A percentile compares a stretch with the other conserved stretches of the same genome.
phyloP scores from a whole-genome alignment of 257 asterid genomes.

The Rehmannia glutinosa region DNA sequence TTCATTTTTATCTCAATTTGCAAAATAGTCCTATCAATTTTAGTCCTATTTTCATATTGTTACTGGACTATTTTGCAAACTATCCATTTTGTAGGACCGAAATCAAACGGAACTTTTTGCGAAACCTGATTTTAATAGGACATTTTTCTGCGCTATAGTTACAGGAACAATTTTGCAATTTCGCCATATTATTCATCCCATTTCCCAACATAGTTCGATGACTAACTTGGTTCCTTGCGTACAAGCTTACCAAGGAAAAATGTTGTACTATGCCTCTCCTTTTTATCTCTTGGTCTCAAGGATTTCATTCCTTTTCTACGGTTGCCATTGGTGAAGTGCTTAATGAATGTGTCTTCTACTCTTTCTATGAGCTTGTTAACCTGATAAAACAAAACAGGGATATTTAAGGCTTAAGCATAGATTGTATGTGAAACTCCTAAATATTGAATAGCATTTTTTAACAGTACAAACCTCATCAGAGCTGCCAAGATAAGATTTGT shows the following conservation, averaged over 20 bases:
- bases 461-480: constrained; percentile 51
- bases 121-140: no score
- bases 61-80: no score
- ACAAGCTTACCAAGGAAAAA: constrained; percentile 45
- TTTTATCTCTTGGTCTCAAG: constrained; percentile 46
- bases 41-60: no score
- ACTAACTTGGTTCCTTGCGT: not conserved
- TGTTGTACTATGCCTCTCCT: constrained; percentile 51
- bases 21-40: no score
- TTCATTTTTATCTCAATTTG: no score
- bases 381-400: constrained; percentile 21
- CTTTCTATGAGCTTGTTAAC: constrained; percentile 40
- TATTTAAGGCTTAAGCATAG: not conserved
- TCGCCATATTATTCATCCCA: no score
- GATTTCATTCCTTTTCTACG: constrained; percentile 53
- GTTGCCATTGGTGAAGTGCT: constrained; percentile 66
- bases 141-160: no score
- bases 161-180: no score
- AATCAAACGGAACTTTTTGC: no score
- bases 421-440: not conserved
- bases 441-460: not conserved
- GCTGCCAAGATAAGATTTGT: constrained; percentile 56
- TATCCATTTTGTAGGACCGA: no score
- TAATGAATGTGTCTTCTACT: constrained; percentile 50
- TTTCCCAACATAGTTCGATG: no score